Percentiles rank a stretch among this genome's conserved stretches.
phyloP scores from a whole-genome alignment of 2,329 filamentous ascomycete genomes.

The Endothia cerciana region DNA sequence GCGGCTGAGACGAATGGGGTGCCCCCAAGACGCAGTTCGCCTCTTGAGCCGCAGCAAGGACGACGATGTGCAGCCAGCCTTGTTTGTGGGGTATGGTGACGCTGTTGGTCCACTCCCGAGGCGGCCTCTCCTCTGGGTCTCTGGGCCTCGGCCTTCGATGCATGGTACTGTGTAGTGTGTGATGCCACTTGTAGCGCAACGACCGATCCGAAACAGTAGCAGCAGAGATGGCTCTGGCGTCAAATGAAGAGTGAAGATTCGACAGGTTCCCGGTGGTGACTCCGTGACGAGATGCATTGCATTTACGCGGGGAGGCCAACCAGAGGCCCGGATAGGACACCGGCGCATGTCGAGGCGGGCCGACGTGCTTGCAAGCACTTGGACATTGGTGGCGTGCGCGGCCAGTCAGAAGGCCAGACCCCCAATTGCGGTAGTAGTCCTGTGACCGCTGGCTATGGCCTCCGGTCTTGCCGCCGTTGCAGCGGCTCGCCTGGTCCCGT shows the following conservation, averaged over 20 bases:
- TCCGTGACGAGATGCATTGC: slow-evolving; percentile 14
- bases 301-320: slow-evolving; percentile 21
- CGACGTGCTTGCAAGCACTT: slow-evolving; percentile 21
- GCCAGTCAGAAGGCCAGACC: slow-evolving; percentile 19
- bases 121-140: slow-evolving; percentile 11
- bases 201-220: slow-evolving; percentile 11
- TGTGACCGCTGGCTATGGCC: background rate
- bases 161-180: background rate
- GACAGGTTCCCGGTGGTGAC: background rate
- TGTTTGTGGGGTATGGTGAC: slow-evolving; percentile 23
- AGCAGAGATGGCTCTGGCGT: slow-evolving; percentile 1
- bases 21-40: slow-evolving; percentile 4
- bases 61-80: slow-evolving; percentile 22
- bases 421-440: background rate
- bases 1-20: slow-evolving; percentile 11
- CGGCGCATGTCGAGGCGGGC: slow-evolving; percentile 14
- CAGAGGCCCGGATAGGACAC: slow-evolving; percentile 21
- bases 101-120: slow-evolving; percentile 18
- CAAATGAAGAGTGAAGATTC: slow-evolving; percentile 10
- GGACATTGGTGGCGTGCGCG: slow-evolving; percentile 1
- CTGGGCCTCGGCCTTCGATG: background rate
- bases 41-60: slow-evolving; percentile 8
- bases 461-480: slow-evolving; percentile 20
- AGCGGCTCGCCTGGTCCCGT: slow-evolving; percentile 19
- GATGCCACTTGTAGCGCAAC: background rate